phyloP scores from a whole-genome alignment of 1,139 yeast genomes.

The Lipomyces yarrowii region DNA sequence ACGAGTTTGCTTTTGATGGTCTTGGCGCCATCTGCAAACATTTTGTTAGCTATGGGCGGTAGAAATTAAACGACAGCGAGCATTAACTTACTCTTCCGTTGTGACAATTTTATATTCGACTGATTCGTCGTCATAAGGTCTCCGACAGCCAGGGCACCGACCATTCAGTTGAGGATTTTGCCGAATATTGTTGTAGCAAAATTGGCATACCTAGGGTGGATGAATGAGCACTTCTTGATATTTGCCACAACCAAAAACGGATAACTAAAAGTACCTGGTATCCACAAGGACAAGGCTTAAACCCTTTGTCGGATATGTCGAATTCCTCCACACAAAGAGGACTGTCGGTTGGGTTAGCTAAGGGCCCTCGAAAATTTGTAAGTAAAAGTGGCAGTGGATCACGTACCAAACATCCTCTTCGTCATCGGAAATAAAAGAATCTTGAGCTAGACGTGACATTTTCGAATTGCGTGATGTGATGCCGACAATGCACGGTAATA shows the following conservation, averaged over 20 bases:
- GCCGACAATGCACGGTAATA: neutral
- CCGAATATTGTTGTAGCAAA: conserved; percentile 94
- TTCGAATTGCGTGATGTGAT: neutral
- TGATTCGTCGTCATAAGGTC: conserved; percentile 88
- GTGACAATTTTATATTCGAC: conserved; percentile 85
- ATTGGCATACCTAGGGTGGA: conserved; percentile 69
- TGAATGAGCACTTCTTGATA: neutral
- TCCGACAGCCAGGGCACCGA: conserved; percentile 95
- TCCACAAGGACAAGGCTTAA: conserved; percentile 99
- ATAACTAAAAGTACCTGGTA: conserved; percentile 57
- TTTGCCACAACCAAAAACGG: neutral
- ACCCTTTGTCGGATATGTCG: conserved; percentile 94
- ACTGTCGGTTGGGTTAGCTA: conserved; percentile 41
- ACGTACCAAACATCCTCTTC: conserved; percentile 74
- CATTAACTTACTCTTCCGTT: conserved; percentile 66
- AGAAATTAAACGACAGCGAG: neutral
- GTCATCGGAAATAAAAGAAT: conserved; percentile 69
- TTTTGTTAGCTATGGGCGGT: neutral
- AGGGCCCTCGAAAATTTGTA: neutral
- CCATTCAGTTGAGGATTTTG: conserved; percentile 95
- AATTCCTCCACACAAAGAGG: conserved; percentile 97
- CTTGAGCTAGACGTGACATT: conserved; percentile 40
- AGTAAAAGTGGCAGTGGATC: neutral
- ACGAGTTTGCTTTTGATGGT: conserved; percentile 65
- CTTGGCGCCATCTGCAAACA: conserved; percentile 63